These are phyloP conservation scores for Clathrospora elynae DNA, from an alignment of 2,329 filamentous ascomycete species.

Conservation along the genomic window DNA sequence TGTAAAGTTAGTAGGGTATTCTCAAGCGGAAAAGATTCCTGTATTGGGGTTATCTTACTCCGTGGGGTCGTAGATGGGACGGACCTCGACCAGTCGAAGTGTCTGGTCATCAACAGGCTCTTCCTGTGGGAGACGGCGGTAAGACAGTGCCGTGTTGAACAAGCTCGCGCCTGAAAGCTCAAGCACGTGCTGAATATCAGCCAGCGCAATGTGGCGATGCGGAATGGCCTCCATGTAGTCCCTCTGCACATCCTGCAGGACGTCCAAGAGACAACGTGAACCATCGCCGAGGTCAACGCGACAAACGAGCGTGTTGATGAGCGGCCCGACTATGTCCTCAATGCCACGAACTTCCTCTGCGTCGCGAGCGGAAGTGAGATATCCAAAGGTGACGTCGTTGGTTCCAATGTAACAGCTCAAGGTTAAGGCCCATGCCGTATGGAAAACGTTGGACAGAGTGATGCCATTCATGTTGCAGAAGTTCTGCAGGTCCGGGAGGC, in stretches of 20 bases:
- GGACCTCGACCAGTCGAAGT: conserved; percentile 48
- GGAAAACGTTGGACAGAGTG: conserved; percentile 56
- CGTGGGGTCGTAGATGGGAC: conserved; percentile 52
- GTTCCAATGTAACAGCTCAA: conserved; percentile 47
- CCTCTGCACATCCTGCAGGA: conserved; percentile 52
- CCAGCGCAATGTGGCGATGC: conserved; percentile 51
- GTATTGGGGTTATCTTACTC: conserved; percentile 36
- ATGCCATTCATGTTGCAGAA: conserved; percentile 53
- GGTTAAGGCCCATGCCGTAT: conserved; percentile 49
- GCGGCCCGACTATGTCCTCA: conserved; percentile 53
- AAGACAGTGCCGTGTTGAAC: conserved; percentile 58
- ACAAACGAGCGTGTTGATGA: conserved; percentile 55
- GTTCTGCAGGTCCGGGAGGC: conserved; percentile 34
- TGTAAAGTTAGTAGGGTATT: neutral
- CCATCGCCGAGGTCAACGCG: conserved; percentile 48
- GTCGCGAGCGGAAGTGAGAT: conserved; percentile 51
- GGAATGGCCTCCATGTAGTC: conserved; percentile 55
- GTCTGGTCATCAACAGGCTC: conserved; percentile 25
- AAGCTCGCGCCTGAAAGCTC: conserved; percentile 41
- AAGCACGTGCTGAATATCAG: conserved; percentile 55
- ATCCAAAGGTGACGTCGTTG: conserved; percentile 53
- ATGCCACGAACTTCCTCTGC: conserved; percentile 46
- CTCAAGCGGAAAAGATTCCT: neutral
- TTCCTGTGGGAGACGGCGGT: conserved; percentile 50
- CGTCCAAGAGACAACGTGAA: conserved; percentile 42